A percentile compares a stretch with the other conserved stretches of the same genome.
Evolutionary conservation across 768 basidiomycete genomes (phyloP).

Genomic region (Leccinum truebloodii): DNA sequence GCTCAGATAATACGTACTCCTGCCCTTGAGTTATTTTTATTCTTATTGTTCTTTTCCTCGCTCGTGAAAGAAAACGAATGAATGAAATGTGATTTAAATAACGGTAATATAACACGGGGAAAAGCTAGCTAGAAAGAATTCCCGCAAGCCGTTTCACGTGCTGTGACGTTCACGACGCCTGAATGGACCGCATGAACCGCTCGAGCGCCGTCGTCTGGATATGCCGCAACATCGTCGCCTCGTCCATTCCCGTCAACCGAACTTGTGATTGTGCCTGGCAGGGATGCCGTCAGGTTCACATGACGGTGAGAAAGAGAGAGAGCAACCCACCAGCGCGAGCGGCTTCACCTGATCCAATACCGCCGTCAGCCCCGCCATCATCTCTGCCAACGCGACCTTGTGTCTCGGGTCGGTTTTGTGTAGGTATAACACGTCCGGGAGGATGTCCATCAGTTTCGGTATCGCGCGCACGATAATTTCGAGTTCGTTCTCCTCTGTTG

Average conservation of each 20-base stretch:
- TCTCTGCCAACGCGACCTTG: conserved; percentile 68
- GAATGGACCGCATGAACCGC: conserved; percentile 62
- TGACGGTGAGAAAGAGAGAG: too few species aligned
- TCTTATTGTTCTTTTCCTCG: background rate
- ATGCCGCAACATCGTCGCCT: conserved; percentile 60
- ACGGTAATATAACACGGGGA: conserved; percentile 14
- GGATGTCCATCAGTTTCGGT: conserved; percentile 62
- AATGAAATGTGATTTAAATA: conserved; percentile 23
- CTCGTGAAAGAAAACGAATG: background rate
- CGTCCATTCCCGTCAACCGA: conserved; percentile 49
- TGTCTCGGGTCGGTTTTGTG: conserved; percentile 58
- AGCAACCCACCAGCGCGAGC: conserved; percentile 52
- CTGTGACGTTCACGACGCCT: conserved; percentile 28
- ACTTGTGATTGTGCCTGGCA: conserved; percentile 46
- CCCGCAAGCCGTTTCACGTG: background rate
- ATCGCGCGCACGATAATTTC: conserved; percentile 60
- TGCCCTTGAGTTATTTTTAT: background rate
- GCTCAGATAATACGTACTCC: background rate
- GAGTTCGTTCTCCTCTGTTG: conserved; percentile 49
- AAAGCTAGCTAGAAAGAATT: background rate
- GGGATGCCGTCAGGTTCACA: too few species aligned
- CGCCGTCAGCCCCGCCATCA: conserved; percentile 63
- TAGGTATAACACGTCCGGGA: conserved; percentile 68
- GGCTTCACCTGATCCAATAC: conserved; percentile 63
- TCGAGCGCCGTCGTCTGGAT: conserved; percentile 65